Conservation (phyloP, 75 land plant species). For the Pseudotsuga menziesii region DNA sequence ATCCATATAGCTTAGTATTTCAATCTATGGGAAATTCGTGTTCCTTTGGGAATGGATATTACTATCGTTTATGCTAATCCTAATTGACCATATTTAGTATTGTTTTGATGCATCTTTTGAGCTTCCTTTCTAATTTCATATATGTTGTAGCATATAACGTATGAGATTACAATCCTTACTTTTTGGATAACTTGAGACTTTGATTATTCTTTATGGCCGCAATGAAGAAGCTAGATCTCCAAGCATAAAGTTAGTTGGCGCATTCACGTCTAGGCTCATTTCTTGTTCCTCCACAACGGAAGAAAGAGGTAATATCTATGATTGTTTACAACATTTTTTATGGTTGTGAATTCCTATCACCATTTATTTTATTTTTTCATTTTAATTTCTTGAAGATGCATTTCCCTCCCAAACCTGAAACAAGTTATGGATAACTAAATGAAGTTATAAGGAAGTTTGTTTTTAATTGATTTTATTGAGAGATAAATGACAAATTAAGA, state of each 20-base stretch:
- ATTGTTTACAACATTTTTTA: not conserved
- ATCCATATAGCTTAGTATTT: too few relatives aligned
- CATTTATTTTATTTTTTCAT: not conserved
- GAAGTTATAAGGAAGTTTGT: too few relatives aligned
- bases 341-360: not conserved
- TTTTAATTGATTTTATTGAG: too few relatives aligned
- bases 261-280: slow-evolving; percentile 88
- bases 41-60: not conserved
- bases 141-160: not conserved
- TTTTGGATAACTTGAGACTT: not conserved
- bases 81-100: not conserved
- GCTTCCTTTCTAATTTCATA: not conserved
- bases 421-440: too few relatives aligned
- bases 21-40: not conserved
- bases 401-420: too few relatives aligned
- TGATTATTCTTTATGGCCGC: slow-evolving; percentile 4
- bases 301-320: slow-evolving; percentile 70
- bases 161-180: not conserved
- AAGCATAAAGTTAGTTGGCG: slow-evolving; percentile 87
- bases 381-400: not conserved
- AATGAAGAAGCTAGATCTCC: slow-evolving; percentile 98
- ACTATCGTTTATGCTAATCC: not conserved
- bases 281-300: slow-evolving; percentile 66
- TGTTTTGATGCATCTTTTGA: not conserved
- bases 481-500: too few relatives aligned